Percentiles rank a stretch among this genome's conserved stretches.
Evolutionary conservation across 1,284 basidiomycete species (phyloP).

Genomic region (Stereum hirsutum): DNA sequence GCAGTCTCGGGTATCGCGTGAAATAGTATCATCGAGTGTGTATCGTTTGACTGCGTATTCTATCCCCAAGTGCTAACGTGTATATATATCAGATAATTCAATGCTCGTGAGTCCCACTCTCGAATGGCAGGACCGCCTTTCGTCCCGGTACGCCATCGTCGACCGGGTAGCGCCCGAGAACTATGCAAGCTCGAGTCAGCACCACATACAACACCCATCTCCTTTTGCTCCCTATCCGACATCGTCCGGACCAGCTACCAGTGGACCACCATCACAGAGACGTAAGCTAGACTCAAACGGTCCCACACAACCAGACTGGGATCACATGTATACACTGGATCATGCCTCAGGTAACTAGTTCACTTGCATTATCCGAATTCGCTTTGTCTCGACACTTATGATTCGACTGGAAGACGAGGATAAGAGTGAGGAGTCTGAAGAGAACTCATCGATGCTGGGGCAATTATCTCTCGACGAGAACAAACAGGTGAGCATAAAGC

Average conservation of each 20-base stretch:
- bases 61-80: slow-evolving; percentile 1
- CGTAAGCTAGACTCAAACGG: slow-evolving; percentile 15
- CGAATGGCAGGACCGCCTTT: slow-evolving; percentile 71
- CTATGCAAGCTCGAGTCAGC: background rate
- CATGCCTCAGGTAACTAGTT: slow-evolving; percentile 9
- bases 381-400: background rate
- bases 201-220: too few species aligned
- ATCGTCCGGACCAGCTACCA: background rate
- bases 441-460: slow-evolving; percentile 49
- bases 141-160: slow-evolving; percentile 34
- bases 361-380: background rate
- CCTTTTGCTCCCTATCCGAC: too few species aligned
- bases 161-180: background rate
- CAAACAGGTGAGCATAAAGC: slow-evolving; percentile 55
- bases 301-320: slow-evolving; percentile 13
- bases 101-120: slow-evolving; percentile 55
- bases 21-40: slow-evolving; percentile 62
- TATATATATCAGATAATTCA: slow-evolving; percentile 35
- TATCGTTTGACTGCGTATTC: background rate
- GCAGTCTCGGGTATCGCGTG: slow-evolving; percentile 66
- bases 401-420: slow-evolving; percentile 17
- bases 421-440: slow-evolving; percentile 28
- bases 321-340: slow-evolving; percentile 22
- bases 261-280: slow-evolving; percentile 10
- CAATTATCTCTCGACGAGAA: slow-evolving; percentile 79